Evolutionary conservation across 495 filamentous ascomycete species (phyloP), one percentile per base, ranked within the genome.

Genomic region (Corynascus novoguineensis): DNA sequence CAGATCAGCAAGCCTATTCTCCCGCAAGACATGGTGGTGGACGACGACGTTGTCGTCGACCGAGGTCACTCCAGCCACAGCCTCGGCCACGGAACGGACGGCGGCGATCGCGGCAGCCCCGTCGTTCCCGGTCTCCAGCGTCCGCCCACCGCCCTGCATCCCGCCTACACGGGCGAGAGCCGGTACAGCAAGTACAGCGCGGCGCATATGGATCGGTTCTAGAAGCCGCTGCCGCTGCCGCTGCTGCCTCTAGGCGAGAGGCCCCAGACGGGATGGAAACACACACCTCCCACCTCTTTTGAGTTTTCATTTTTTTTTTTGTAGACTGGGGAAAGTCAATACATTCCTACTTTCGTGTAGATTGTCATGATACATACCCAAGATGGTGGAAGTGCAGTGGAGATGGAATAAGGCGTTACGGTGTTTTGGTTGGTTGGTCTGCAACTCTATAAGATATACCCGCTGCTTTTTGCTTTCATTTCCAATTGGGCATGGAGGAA

Each of bases 101-200:
- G 12, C 21, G 66, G 70, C 59, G 62, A 69, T 54, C 72, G 77
- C 45, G 63, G 68, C 52, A 80, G 77, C 55, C 79, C 79, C 41
- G 72, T 82, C 57, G 62, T 73, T 14, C 78, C 78, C 11, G 68
- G 69, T 5, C 49, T 81, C 22, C 73, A 77, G 66, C 73, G 79
- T 9, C 79, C 79, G 4, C 69, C 74, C 10, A 77, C 78, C 47
- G 75, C 75, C 7, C 53, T 79, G 46, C 79, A 82, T 60, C 79
- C 79, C 21, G 69, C 70, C 6, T 70, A 67, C 45, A 69, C 64
- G 17, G 60, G 60, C 14, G 64, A 67, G 37, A 70, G 62, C 49
- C 66, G 64, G 21, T 80, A 81, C 57, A 71, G 63, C 51, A 64
- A 63, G 24, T 82, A 82, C 59, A 78, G 74, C 60, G 75, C 67